Base-by-base conservation (phyloP, 495 filamentous ascomycete genomes). In the Aspergillus nidulans region DNA sequence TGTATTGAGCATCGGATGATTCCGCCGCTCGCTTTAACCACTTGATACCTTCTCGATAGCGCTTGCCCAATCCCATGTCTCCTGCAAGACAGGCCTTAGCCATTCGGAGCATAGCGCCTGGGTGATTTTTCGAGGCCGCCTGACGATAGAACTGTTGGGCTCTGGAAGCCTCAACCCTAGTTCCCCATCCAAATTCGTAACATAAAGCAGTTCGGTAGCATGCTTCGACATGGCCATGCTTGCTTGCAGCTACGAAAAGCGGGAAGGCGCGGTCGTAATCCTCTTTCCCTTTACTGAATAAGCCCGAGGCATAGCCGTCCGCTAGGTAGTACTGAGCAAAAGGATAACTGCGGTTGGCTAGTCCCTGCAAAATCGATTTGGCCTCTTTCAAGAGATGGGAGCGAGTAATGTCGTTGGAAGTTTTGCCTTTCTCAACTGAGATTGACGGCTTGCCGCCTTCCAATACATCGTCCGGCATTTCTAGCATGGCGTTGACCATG, bases 101-200 rank as follows among this genome's bases (percentile, higher is more conserved):
- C 52, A 99, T 81, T 25, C 94, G 85, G 38, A 91, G 86, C 84
- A 95, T 95, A 16, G 94, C 92, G 18, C 94, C 94, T 0, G 94
- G 94, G 57, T 99, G 94, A 56, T 89, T 89, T 69, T 96, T 97
- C 3, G 90, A 89, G 12, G 95, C 92, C 1, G 92, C 83, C 46
- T 88, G 85, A 21, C 94, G 85, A 66, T 95, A 89, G 70, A 95
- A 99, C 63, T 96, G 89, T 15, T 91, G 89, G 19, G 95, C 95
- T 72, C 96, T 95, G 32, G 85, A 80, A 38, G 85, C 85, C 63
- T 97, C 92, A 55, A 89, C 90, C 30, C 90, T 82, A 53, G 86
- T 91, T 19, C 94, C 94, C 94, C 95, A 97, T 57, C 91, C 95
- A 71, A 96, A 97, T 65, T 99, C 94, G 71, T 96, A 97, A 75